phyloP scores from a whole-genome alignment of 768 basidiomycete genomes.

The Trametes cingulata region DNA sequence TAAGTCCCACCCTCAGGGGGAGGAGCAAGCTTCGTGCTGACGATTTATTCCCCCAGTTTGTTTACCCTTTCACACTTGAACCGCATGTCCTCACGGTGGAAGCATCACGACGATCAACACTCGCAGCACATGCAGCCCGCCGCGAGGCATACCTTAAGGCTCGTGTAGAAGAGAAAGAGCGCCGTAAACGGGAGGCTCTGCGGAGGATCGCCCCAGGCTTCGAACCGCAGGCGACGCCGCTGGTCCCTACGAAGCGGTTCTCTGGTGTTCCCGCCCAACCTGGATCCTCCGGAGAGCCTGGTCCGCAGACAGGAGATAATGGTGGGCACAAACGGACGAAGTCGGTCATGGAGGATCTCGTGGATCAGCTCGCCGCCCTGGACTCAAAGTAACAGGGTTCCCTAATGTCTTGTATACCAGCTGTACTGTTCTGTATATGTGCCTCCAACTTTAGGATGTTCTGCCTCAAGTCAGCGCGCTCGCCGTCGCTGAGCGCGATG shows the following conservation, averaged over 20 bases:
- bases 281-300: constrained; percentile 2
- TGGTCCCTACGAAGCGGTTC: constrained; percentile 52
- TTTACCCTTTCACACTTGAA: constrained; percentile 94
- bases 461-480: background rate
- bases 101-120: constrained; percentile 65
- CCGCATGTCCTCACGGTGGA: constrained; percentile 78
- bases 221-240: constrained; percentile 59
- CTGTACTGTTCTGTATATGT: background rate
- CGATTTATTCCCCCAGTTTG: constrained; percentile 60
- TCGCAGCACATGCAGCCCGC: constrained; percentile 63
- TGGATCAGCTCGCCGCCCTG: constrained; percentile 77
- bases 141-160: constrained; percentile 70
- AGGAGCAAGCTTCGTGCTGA: background rate
- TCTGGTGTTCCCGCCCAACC: constrained; percentile 28
- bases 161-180: constrained; percentile 78
- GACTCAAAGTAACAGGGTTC: constrained; percentile 33
- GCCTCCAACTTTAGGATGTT: too few relatives aligned
- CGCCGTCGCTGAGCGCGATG: background rate
- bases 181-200: constrained; percentile 61
- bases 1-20: constrained; percentile 36
- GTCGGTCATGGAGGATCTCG: constrained; percentile 80
- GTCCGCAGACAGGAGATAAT: constrained; percentile 6
- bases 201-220: constrained; percentile 84
- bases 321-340: constrained; percentile 27
- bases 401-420: background rate